Evolutionary conservation across 2,329 filamentous ascomycete species (phyloP).

Genomic region (Diplodia intermedia): DNA sequence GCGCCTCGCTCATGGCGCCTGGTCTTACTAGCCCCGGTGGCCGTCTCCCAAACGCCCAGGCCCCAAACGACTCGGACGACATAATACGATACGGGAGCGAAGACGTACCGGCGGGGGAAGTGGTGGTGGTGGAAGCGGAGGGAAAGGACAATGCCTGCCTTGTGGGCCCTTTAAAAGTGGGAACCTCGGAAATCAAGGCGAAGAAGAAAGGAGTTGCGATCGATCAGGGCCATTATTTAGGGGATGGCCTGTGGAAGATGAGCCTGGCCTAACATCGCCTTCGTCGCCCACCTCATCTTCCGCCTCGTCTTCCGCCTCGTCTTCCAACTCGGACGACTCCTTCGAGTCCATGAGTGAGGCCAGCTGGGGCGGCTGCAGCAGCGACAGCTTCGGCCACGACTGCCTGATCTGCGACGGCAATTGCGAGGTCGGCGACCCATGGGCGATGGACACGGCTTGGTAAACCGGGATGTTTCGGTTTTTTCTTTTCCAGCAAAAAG

Average conservation of each 20-base stretch:
- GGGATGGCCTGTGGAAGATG: constrained; percentile 90
- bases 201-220: constrained; percentile 95
- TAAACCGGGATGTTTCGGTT: constrained; percentile 2
- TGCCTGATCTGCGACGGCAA: constrained; percentile 27
- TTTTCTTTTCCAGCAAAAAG: background rate
- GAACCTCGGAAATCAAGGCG: constrained; percentile 89
- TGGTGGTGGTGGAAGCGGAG: constrained; percentile 89
- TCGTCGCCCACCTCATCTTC: constrained; percentile 26
- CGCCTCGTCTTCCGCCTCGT: constrained; percentile 8
- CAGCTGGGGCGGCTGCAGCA: constrained; percentile 27
- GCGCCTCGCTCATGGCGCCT: constrained; percentile 94
- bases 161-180: constrained; percentile 81
- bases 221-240: constrained; percentile 90
- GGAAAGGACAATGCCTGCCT: constrained; percentile 92
- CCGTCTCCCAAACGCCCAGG: constrained; percentile 67
- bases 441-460: constrained; percentile 28
- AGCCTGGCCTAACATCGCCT: constrained; percentile 56
- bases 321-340: constrained; percentile 16
- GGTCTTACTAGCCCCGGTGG: constrained; percentile 87
- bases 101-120: constrained; percentile 79
- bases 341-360: constrained; percentile 27
- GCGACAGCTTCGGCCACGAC: constrained; percentile 24
- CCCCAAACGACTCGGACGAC: constrained; percentile 51
- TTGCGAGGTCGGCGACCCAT: constrained; percentile 24
- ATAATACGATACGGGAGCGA: constrained; percentile 57